Evolutionary conservation across 176 grass and related monocot species (phyloP).

Genomic region (Sorghum bicolor): Sorghum_bicolor_NCBIv3 NC_012876.2:63791501-63792000

Average conservation of each 20-base stretch:
- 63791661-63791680: not conserved
- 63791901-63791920: conserved; percentile 38
- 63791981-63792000: conserved; percentile 65
- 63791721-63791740: conserved; percentile 57
- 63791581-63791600: conserved; percentile 3
- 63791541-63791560: not conserved
- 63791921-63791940: conserved; percentile 64
- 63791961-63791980: conserved; percentile 80
- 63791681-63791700: not conserved
- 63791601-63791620: not conserved
- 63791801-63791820: not conserved
- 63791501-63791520: not conserved
- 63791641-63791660: not conserved
- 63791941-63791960: conserved; percentile 56
- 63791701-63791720: conserved; percentile 26
- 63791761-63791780: conserved; percentile 62
- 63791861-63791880: conserved; percentile 24
- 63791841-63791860: conserved; percentile 75
- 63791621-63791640: not conserved
- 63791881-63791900: conserved; percentile 47
- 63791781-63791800: conserved; percentile 19
- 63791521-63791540: conserved; percentile 11
- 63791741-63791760: conserved; percentile 43
- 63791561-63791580: not conserved
- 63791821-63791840: conserved; percentile 50